Percentiles rank a stretch among this genome's conserved stretches.
phyloP scores from a whole-genome alignment of 805 yeast species.

The Metschnikowia picachoensis region DNA sequence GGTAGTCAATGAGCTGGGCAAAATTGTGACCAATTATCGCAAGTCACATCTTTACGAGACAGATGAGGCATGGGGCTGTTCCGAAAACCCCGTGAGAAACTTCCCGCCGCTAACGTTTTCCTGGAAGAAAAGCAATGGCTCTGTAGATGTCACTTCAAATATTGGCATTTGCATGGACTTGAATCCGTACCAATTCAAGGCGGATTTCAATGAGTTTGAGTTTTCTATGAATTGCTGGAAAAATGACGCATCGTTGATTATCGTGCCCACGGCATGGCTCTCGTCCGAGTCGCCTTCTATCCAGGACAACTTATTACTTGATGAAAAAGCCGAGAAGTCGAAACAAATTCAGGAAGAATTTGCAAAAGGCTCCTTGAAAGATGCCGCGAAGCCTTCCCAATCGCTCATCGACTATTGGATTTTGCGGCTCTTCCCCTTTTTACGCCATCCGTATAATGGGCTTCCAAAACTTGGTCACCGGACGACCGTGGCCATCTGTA shows the following conservation, averaged over 20 bases:
- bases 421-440: constrained; percentile 60
- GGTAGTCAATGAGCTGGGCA: constrained; percentile 57
- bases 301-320: constrained; percentile 15
- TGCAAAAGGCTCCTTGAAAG: constrained; percentile 1
- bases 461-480: constrained; percentile 21
- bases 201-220: constrained; percentile 74
- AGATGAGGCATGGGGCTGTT: constrained; percentile 77
- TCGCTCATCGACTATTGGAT: constrained; percentile 65
- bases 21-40: constrained; percentile 60
- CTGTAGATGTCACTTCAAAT: constrained; percentile 31
- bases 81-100: constrained; percentile 55
- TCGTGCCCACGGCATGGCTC: constrained; percentile 90
- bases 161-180: constrained; percentile 95
- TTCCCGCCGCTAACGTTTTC: constrained; percentile 50
- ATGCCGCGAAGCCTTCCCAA: constrained; percentile 11
- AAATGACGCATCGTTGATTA: constrained; percentile 49
- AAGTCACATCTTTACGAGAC: constrained; percentile 75
- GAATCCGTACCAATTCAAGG: constrained; percentile 78
- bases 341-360: constrained; percentile 3
- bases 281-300: constrained; percentile 46
- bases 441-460: constrained; percentile 33
- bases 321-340: constrained; percentile 14
- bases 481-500: constrained; percentile 51
- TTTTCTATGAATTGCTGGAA: constrained; percentile 52
- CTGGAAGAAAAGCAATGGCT: constrained; percentile 20